Evolutionary conservation across 2,329 filamentous ascomycete genomes (phyloP).

Genomic region (Myriangium duriaei): DNA sequence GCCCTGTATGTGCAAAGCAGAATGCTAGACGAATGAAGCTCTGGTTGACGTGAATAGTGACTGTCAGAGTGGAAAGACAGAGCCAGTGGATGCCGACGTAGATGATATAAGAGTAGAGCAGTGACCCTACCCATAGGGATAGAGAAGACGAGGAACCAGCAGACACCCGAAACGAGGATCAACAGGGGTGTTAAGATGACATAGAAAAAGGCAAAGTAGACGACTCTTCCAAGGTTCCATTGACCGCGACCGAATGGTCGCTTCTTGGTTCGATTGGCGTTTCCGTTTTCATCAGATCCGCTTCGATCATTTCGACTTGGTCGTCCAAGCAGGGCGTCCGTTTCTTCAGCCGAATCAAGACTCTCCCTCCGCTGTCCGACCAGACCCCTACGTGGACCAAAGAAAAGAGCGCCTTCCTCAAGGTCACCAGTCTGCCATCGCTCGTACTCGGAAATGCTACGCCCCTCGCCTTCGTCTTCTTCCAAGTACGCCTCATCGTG

Average conservation of each 20-base stretch:
- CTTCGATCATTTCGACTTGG: conserved; percentile 33
- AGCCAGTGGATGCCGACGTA: conserved; percentile 83
- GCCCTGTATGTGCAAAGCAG: conserved; percentile 94
- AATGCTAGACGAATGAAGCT: conserved; percentile 68
- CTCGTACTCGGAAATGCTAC: conserved; percentile 97
- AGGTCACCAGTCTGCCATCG: conserved; percentile 97
- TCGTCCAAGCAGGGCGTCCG: conserved; percentile 72
- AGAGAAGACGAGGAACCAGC: conserved; percentile 94
- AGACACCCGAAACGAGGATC: conserved; percentile 73
- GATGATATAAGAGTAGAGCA: conserved; percentile 75
- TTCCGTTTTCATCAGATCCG: conserved; percentile 1
- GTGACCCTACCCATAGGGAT: conserved; percentile 98
- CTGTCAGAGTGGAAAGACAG: conserved; percentile 85
- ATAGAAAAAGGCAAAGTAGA: conserved; percentile 96
- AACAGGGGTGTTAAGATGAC: conserved; percentile 77
- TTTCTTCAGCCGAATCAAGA: conserved; percentile 79
- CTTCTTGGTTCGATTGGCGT: conserved; percentile 47
- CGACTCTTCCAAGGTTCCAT: conserved; percentile 87
- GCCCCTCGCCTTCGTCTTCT: conserved; percentile 88
- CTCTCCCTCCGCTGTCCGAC: conserved; percentile 78
- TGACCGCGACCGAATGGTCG: conserved; percentile 87
- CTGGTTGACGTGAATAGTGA: conserved; percentile 56
- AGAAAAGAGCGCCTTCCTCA: conserved; percentile 90
- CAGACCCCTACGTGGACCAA: conserved; percentile 74
- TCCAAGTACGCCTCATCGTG: conserved; percentile 89